Conservation (phyloP, 805 yeast genomes). For the Clavispora vitiphila region DNA sequence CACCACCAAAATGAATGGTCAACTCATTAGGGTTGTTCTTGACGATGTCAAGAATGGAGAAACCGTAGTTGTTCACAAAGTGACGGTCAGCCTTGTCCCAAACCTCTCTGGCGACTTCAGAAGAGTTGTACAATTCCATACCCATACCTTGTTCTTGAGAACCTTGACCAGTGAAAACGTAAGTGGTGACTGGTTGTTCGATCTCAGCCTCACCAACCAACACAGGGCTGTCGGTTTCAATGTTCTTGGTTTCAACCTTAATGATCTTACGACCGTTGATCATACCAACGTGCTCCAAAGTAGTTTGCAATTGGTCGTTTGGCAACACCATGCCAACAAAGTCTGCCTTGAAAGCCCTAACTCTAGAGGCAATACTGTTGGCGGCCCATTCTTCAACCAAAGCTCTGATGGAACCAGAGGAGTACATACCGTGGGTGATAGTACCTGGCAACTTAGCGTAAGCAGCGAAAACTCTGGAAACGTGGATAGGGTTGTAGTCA, state of each 20-base stretch:
- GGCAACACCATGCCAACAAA: constrained; percentile 98
- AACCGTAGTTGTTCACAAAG: constrained; percentile 90
- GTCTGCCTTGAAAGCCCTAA: constrained; percentile 84
- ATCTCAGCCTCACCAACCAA: constrained; percentile 96
- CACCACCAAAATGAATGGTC: constrained; percentile 97
- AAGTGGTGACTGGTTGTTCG: constrained; percentile 95
- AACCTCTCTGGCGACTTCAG: constrained; percentile 88
- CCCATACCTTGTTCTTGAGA: constrained; percentile 99
- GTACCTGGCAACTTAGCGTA: constrained; percentile 96
- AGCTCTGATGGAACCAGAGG: constrained; percentile 91
- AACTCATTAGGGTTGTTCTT: constrained; percentile 92
- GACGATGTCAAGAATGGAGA: constrained; percentile 94
- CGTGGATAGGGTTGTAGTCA: constrained; percentile 98
- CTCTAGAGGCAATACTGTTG: constrained; percentile 91
- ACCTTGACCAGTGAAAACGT: constrained; percentile 99
- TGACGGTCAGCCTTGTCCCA: constrained; percentile 98
- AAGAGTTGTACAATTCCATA: constrained; percentile 91
- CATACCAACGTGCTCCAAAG: constrained; percentile 96
- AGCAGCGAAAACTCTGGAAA: constrained; percentile 87
- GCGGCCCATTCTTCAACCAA: constrained; percentile 99
- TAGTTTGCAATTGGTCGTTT: constrained; percentile 81
- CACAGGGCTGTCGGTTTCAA: constrained; percentile 72
- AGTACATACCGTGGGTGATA: constrained; percentile 98
- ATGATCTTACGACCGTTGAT: constrained; percentile 97
- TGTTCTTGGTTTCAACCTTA: constrained; percentile 83